These are phyloP conservation scores for Linum trigynum DNA, from an alignment of 345 rosid genomes.

Conservation along the genomic window DNA sequence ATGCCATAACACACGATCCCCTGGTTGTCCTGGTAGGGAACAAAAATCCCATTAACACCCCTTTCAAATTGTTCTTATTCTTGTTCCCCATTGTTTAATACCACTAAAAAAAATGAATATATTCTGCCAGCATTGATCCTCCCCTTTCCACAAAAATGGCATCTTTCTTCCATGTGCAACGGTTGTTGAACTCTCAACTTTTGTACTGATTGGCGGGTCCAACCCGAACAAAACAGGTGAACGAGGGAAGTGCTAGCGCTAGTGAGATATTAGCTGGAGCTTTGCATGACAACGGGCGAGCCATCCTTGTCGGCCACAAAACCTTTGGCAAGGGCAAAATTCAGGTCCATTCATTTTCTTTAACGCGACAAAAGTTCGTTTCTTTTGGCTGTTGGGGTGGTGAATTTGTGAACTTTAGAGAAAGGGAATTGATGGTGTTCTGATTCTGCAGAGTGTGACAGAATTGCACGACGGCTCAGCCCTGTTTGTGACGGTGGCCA, in stretches of 20 bases:
- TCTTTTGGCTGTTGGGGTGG: not conserved
- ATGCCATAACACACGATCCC: conserved; percentile 79
- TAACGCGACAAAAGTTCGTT: not conserved
- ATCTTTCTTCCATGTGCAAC: no score
- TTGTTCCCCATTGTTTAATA: not conserved
- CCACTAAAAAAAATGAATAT: not conserved
- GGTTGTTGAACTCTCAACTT: no score
- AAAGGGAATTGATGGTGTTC: no score
- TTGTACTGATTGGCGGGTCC: not conserved
- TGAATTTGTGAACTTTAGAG: no score
- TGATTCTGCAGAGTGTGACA: conserved; percentile 50
- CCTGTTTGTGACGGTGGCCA: conserved; percentile 78
- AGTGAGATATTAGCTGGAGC: conserved; percentile 95
- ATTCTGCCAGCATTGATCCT: no score
- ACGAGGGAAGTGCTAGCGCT: conserved; percentile 92
- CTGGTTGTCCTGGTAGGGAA: conserved; percentile 79
- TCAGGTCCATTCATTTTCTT: conserved; percentile 37
- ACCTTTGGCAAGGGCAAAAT: conserved; percentile 90
- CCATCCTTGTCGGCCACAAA: conserved; percentile 74
- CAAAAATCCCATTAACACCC: not conserved
- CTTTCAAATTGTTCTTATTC: not conserved
- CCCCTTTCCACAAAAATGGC: no score
- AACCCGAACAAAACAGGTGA: conserved; percentile 38
- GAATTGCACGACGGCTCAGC: conserved; percentile 90
- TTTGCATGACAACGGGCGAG: conserved; percentile 82